Evolutionary conservation across 1,284 basidiomycete genomes (phyloP), one percentile per base, ranked within the genome.

Genomic region (Puccinia triticina): DNA sequence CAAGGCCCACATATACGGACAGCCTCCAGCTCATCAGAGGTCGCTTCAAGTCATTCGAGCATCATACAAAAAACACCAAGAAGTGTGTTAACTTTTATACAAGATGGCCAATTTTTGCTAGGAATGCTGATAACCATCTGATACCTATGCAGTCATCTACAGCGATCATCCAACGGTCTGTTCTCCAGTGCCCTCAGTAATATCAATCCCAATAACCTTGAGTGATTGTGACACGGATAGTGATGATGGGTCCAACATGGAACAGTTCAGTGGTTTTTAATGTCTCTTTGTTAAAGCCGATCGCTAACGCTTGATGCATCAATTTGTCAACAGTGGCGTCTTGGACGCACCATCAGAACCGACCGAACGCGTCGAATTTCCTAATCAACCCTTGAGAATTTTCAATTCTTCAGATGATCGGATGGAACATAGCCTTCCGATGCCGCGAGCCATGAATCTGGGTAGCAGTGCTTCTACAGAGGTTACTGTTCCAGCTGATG

Each of bases 211-310:
- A 16, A 16, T 59, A n/a, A 79, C 48, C 29, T 26, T 71, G 26
- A 79, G 77, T 46, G 77, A 79, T 59, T 57, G 48, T 53, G 66
- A n/a, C 16, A 59, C 37, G 21, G 77, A 79, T 23, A 71, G 37
- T 53, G 53, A 79, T 55, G 53, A 71, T 37, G 37, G 50, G 2
- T 64, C 64, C 12, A 57, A 40, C 48, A 16, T 59, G 53, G 66
- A 79, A 26, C 23, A 79, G 77, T 79, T 79, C 26, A 71, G 77
- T 59, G 16, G 0, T 67, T 50, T 50, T 48, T 23, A 4, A 29
- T 21, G n/a, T 32, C 32, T 50, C 29, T 32, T 3, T 21, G 4
- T 67, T 18, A 8, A 50, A 67, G n/a, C n/a, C 64, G n/a, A n/a
- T n/a, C n/a, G n/a, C n/a, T 12, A 57, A 48, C 59, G 11, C 12